Conservation (phyloP, 805 yeast species). For the Yarrowia osloensis region DNA sequence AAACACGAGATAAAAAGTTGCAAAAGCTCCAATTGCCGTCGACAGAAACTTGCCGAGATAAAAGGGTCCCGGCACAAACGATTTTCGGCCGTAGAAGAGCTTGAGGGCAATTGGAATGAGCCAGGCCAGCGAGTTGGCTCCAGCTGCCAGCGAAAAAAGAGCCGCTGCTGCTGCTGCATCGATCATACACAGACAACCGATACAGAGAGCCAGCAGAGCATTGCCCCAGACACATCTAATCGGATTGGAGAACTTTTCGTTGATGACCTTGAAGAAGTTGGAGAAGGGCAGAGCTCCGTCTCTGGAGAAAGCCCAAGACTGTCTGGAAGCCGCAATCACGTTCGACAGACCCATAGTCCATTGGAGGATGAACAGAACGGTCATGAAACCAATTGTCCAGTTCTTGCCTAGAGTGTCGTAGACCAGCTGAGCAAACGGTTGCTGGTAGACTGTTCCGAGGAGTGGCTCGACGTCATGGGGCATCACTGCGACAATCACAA, state of each 20-base stretch:
- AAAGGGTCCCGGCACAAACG: neutral
- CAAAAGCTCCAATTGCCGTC: neutral
- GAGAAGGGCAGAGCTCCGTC: conserved; percentile 3
- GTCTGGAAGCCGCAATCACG: conserved; percentile 2
- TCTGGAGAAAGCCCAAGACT: neutral
- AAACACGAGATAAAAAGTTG: neutral
- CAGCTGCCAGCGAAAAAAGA: neutral
- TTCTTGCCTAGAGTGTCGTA: neutral
- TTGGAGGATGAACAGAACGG: neutral
- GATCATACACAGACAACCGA: neutral
- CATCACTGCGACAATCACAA: neutral
- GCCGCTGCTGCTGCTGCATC: neutral
- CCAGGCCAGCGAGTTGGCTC: neutral
- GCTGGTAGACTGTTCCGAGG: neutral
- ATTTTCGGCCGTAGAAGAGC: neutral
- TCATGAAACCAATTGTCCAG: conserved; percentile 2
- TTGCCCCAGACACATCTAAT: conserved; percentile 9
- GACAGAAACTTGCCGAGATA: neutral
- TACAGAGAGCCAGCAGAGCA: neutral
- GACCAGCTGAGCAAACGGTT: conserved; percentile 2
- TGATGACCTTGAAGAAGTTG: neutral
- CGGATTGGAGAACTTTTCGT: neutral
- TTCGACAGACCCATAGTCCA: neutral
- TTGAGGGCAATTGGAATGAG: neutral
- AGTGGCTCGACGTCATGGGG: neutral